phyloP scores from a whole-genome alignment of 2,329 filamentous ascomycete species.

The Graphilbum fragrans region DNA sequence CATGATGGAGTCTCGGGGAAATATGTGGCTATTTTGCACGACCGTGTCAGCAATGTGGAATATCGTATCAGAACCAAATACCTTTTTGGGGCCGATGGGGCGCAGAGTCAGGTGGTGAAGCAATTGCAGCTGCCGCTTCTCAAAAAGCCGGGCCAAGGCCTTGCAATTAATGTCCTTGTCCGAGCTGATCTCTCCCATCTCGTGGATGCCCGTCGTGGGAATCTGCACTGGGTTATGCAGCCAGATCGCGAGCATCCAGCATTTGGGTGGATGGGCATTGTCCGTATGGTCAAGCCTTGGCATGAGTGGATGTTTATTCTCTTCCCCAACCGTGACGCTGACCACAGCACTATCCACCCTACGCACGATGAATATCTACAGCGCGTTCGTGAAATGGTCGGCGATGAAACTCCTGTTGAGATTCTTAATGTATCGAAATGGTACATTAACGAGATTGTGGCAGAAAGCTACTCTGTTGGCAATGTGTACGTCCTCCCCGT shows the following conservation, averaged over 20 bases:
- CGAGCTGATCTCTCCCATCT: constrained; percentile 34
- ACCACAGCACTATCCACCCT: neutral
- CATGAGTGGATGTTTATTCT: constrained; percentile 49
- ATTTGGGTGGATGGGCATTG: constrained; percentile 36
- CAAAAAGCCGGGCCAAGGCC: constrained; percentile 20
- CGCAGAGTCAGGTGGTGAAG: constrained; percentile 23
- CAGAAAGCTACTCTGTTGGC: constrained; percentile 35
- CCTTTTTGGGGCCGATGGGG: constrained; percentile 47
- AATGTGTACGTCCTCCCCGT: constrained; percentile 1
- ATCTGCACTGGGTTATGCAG: constrained; percentile 48
- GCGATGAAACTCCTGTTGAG: constrained; percentile 39
- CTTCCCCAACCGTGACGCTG: constrained; percentile 27
- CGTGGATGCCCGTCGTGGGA: constrained; percentile 37
- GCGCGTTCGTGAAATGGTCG: constrained; percentile 37
- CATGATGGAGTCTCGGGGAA: constrained; percentile 16
- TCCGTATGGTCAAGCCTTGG: constrained; percentile 53
- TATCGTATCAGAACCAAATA: constrained; percentile 38
- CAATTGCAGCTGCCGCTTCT: constrained; percentile 23
- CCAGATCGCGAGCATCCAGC: constrained; percentile 37
- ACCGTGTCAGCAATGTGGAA: constrained; percentile 10
- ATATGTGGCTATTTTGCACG: constrained; percentile 15
- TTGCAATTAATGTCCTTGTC: constrained; percentile 27
- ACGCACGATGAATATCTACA: constrained; percentile 1
- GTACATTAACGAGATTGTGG: constrained; percentile 50
- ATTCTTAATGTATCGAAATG: constrained; percentile 42